Evolutionary conservation across 2,329 filamentous ascomycete species (phyloP).

Genomic region (Penicillium sp.): DNA sequence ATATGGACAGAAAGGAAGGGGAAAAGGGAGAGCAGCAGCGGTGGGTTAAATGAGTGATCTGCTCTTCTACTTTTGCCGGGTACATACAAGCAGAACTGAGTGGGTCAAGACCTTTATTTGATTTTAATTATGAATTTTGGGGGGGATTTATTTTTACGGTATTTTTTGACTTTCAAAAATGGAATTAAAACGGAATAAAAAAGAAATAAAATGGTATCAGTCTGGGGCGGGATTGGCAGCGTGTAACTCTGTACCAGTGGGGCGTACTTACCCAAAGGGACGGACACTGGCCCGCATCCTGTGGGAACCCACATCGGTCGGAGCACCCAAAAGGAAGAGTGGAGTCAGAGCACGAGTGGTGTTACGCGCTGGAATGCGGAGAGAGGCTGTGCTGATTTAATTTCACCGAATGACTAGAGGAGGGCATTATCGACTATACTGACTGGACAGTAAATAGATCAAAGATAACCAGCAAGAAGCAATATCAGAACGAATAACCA

Average conservation of each 20-base stretch:
- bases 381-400: constrained; percentile 8
- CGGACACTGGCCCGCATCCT: constrained; percentile 6
- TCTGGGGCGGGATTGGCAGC: constrained; percentile 18
- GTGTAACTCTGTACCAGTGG: background rate
- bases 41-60: constrained; percentile 42
- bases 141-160: background rate
- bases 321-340: constrained; percentile 14
- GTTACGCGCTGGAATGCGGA: constrained; percentile 20
- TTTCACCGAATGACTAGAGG: background rate
- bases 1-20: constrained; percentile 24
- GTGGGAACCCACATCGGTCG: constrained; percentile 11
- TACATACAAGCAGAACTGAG: constrained; percentile 16
- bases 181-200: constrained; percentile 3
- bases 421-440: background rate
- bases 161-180: background rate
- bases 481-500: background rate
- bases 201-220: constrained; percentile 7
- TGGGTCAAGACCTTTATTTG: constrained; percentile 29
- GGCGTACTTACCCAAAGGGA: constrained; percentile 6
- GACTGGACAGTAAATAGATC: too few relatives aligned
- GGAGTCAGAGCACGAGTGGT: constrained; percentile 11
- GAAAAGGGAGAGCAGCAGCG: constrained; percentile 26
- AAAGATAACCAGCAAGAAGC: background rate
- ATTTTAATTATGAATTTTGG: constrained; percentile 6
- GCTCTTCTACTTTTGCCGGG: constrained; percentile 31